A percentile compares a stretch with the other conserved stretches of the same genome.
Conservation (phyloP, 176 grass and related monocot species). For the Rhynchospora pubera region DNA sequence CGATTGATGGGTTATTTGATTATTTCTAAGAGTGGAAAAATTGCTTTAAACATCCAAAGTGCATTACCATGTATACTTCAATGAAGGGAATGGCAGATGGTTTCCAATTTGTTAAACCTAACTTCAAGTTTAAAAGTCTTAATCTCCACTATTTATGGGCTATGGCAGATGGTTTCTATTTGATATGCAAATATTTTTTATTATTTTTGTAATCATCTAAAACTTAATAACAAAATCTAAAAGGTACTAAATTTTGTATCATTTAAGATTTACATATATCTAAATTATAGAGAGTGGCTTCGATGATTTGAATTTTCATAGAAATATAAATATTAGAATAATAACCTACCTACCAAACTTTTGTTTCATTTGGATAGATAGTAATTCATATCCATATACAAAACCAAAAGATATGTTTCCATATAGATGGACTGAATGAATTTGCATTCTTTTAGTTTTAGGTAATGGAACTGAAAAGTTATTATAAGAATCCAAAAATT, state of each 20-base stretch:
- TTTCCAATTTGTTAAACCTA: too few relatives aligned
- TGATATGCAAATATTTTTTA: too few relatives aligned
- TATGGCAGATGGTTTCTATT: too few relatives aligned
- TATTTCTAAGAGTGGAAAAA: background rate
- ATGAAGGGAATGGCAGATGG: background rate
- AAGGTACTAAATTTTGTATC: too few relatives aligned
- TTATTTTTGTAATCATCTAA: too few relatives aligned
- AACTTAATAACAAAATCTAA: too few relatives aligned
- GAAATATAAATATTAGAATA: too few relatives aligned
- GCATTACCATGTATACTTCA: background rate
- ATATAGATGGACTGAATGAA: background rate
- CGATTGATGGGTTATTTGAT: background rate
- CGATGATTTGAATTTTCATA: too few relatives aligned
- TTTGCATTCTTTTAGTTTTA: background rate
- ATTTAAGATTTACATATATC: too few relatives aligned
- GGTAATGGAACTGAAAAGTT: background rate
- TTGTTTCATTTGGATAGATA: background rate
- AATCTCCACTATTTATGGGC: too few relatives aligned
- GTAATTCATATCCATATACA: background rate
- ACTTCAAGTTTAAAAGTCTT: too few relatives aligned
- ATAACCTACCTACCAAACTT: background rate
- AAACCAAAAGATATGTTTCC: background rate
- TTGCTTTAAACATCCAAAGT: background rate
- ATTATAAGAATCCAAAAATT: background rate
- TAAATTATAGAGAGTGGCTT: too few relatives aligned